Percentiles rank a stretch among this genome's conserved stretches.
Evolutionary conservation across 495 filamentous ascomycete species (phyloP).

Genomic region (Neurospora sp.): DNA sequence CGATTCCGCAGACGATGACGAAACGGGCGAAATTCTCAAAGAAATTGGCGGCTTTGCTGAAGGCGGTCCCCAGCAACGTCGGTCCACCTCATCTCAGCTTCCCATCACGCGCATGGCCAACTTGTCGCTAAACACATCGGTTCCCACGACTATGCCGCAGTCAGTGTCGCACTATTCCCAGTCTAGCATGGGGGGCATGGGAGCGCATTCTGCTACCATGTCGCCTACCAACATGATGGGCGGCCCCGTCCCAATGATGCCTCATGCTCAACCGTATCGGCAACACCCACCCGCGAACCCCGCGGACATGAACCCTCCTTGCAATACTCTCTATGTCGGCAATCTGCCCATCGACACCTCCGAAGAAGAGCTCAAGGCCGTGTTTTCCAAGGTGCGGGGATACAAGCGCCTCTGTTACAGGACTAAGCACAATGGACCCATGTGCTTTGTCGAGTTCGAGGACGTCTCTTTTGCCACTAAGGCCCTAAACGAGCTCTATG

Average conservation of each 20-base stretch:
- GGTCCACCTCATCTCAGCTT: conserved; percentile 65
- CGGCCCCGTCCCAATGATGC: conserved; percentile 13
- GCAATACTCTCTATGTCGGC: conserved; percentile 96
- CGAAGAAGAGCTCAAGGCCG: conserved; percentile 89
- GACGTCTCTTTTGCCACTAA: conserved; percentile 91
- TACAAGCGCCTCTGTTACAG: conserved; percentile 95
- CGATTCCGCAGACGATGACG: conserved; percentile 67
- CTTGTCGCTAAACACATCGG: conserved; percentile 60
- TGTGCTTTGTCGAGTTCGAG: conserved; percentile 99
- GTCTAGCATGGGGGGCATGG: conserved; percentile 29
- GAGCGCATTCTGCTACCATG: conserved; percentile 46
- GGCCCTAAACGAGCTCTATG: conserved; percentile 85
- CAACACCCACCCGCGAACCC: conserved; percentile 48
- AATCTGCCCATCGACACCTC: conserved; percentile 91
- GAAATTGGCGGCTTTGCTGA: conserved; percentile 79
- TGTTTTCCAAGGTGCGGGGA: conserved; percentile 90
- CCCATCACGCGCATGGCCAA: conserved; percentile 61
- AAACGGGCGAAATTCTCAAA: conserved; percentile 73
- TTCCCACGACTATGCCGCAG: conserved; percentile 34
- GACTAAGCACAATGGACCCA: conserved; percentile 96
- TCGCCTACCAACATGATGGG: conserved; percentile 45
- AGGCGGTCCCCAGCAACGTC: conserved; percentile 52
- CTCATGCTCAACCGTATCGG: conserved; percentile 12
- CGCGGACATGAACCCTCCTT: conserved; percentile 94
- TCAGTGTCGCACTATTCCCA: conserved; percentile 41